Percentiles rank a stretch among this genome's conserved stretches.
These are phyloP conservation scores for Aspergillus caelatus DNA, from an alignment of 2,329 filamentous ascomycete species.

Conservation along the genomic window DNA sequence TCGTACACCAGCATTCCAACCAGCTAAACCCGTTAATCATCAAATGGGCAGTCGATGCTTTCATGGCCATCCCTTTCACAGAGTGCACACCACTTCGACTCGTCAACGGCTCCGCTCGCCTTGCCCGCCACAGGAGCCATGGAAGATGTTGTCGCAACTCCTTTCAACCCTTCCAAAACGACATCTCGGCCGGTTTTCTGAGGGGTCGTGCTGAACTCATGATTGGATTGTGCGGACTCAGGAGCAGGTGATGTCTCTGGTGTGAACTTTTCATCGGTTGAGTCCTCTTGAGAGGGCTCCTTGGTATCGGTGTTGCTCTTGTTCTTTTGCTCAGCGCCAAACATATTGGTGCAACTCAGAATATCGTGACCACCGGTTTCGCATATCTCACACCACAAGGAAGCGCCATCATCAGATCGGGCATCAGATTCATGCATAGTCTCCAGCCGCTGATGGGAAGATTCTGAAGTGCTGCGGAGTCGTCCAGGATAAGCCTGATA, in stretches of 20 bases:
- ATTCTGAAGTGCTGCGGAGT: conserved; percentile 29
- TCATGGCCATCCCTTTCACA: conserved; percentile 97
- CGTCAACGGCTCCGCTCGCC: conserved; percentile 75
- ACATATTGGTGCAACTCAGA: conserved; percentile 90
- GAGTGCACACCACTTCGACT: conserved; percentile 92
- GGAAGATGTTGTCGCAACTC: conserved; percentile 43
- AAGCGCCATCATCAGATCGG: conserved; percentile 69
- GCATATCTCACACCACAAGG: conserved; percentile 92
- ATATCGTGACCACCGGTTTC: conserved; percentile 92
- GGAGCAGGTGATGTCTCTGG: conserved; percentile 20
- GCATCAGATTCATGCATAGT: conserved; percentile 46
- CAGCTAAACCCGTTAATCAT: conserved; percentile 59
- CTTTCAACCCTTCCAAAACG: conserved; percentile 46
- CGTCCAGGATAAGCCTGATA: conserved; percentile 29
- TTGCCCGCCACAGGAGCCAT: conserved; percentile 73
- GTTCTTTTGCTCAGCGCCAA: conserved; percentile 49
- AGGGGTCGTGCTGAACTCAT: conserved; percentile 25
- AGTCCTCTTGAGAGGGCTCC: conserved; percentile 18
- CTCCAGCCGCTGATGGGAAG: conserved; percentile 37
- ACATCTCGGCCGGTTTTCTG: conserved; percentile 46
- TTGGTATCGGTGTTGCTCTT: conserved; percentile 15
- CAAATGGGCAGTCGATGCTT: conserved; percentile 91
- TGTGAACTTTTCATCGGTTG: conserved; percentile 19
- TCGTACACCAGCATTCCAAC: background rate
- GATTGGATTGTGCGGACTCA: conserved; percentile 17